Evolutionary conservation across 345 rosid genomes (phyloP).

Genomic region (Hibiscus syriacus): DNA sequence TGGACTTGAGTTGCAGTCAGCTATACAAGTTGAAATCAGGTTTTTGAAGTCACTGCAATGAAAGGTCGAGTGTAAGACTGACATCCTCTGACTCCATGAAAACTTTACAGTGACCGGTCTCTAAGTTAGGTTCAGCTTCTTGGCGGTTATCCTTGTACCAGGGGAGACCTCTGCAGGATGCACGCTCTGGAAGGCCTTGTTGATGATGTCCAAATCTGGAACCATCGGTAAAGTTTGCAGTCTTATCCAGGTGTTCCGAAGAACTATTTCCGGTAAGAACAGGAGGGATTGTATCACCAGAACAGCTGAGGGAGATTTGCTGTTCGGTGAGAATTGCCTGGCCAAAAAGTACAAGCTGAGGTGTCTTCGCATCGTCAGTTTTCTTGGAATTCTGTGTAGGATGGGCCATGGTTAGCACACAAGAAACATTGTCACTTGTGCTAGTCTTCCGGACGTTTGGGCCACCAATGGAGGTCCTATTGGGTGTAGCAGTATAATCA

Average conservation of each 20-base stretch:
- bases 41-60: conserved; percentile 44
- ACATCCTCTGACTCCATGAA: conserved; percentile 88
- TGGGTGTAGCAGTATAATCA: conserved; percentile 26
- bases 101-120: conserved; percentile 79
- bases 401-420: conserved; percentile 41
- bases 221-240: conserved; percentile 23
- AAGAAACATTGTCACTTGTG: conserved; percentile 32
- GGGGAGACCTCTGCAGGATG: conserved; percentile 25
- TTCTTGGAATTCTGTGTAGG: conserved; percentile 32
- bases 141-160: conserved; percentile 28
- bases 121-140: conserved; percentile 33
- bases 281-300: conserved; percentile 32
- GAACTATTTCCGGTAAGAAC: conserved; percentile 23
- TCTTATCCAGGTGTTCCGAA: conserved; percentile 19
- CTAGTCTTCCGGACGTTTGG: conserved; percentile 28
- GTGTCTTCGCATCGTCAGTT: conserved; percentile 28
- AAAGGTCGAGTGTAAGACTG: conserved; percentile 78
- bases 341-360: conserved; percentile 56
- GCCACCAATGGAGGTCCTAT: conserved; percentile 22
- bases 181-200: conserved; percentile 23
- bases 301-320: conserved; percentile 39
- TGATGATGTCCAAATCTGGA: conserved; percentile 27
- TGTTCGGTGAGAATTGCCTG: conserved; percentile 56
- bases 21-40: conserved; percentile 37
- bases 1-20: conserved; percentile 15